These are phyloP conservation scores for Symmetrospora coprosmae DNA, from an alignment of 768 basidiomycete species.

Conservation along the genomic window DNA sequence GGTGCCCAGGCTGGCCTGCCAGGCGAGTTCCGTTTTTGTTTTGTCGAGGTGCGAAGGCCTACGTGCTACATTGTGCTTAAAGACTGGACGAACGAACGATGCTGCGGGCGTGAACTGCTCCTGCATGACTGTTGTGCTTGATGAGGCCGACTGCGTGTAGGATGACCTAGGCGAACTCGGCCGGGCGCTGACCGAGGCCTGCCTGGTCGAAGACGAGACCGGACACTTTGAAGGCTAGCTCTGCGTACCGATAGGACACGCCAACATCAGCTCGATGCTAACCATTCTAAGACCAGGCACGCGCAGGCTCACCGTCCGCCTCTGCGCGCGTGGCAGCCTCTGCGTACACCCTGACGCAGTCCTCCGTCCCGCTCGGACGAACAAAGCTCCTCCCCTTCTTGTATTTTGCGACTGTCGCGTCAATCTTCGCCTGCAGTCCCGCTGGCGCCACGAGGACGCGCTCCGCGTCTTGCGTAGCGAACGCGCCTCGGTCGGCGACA, in stretches of 20 bases:
- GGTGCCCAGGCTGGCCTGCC: too few relatives aligned
- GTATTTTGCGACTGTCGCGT: conserved; percentile 61
- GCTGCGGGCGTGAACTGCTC: too few relatives aligned
- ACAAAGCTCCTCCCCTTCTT: conserved; percentile 84
- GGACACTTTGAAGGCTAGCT: conserved; percentile 14
- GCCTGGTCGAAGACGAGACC: conserved; percentile 15
- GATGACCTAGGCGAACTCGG: conserved; percentile 1
- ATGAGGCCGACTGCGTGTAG: too few relatives aligned
- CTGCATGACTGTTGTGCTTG: too few relatives aligned
- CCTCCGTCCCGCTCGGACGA: conserved; percentile 91
- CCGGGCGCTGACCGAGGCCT: conserved; percentile 2
- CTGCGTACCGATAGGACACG: background rate
- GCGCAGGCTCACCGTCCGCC: conserved; percentile 58
- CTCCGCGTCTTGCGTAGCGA: conserved; percentile 88
- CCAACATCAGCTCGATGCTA: background rate
- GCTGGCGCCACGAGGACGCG: conserved; percentile 64
- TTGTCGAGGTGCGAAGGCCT: too few relatives aligned
- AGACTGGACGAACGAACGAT: too few relatives aligned
- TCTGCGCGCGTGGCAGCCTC: conserved; percentile 62
- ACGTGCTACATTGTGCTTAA: too few relatives aligned
- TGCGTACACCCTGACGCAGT: conserved; percentile 93
- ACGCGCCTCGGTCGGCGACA: conserved; percentile 57
- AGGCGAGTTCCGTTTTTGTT: too few relatives aligned
- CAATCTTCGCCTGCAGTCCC: conserved; percentile 66
- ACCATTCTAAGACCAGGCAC: background rate